Evolutionary conservation across 2,329 filamentous ascomycete species (phyloP).

Genomic region (Aspergillus bombycis): DNA sequence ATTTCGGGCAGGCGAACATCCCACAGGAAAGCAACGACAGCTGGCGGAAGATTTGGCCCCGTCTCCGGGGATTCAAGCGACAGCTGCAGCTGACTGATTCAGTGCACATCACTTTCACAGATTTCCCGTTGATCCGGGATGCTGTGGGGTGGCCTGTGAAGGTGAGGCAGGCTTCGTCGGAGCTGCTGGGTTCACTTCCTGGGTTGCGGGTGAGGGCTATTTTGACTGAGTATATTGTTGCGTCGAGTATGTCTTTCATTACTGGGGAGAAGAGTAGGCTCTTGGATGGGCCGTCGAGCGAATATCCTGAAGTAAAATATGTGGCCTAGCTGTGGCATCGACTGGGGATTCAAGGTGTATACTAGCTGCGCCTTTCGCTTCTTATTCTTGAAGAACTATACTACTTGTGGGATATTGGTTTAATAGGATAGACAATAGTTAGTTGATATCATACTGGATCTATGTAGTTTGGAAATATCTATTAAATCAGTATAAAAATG

Average conservation of each 20-base stretch:
- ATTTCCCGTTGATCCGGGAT: neutral
- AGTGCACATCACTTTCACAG: neutral
- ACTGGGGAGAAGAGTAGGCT: neutral
- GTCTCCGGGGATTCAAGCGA: neutral
- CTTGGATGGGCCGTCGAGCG: neutral
- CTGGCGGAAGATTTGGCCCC: neutral
- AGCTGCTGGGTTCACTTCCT: neutral
- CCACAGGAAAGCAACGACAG: neutral
- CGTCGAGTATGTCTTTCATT: neutral
- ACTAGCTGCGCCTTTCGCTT: neutral
- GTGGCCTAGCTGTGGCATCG: neutral
- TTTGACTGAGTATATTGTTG: neutral
- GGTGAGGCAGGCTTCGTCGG: neutral
- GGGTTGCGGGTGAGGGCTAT: neutral
- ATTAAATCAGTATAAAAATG: no score
- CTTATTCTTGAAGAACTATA: neutral
- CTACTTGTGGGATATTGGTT: neutral
- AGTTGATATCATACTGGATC: no score
- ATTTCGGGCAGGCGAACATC: neutral
- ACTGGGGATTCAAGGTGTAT: no score
- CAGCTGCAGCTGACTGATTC: neutral
- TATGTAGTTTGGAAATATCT: no score
- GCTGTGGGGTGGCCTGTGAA: neutral
- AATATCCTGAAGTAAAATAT: neutral
- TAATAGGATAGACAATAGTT: no score